Conservation (phyloP, 768 basidiomycete species). For the Hericium erinaceus region DNA sequence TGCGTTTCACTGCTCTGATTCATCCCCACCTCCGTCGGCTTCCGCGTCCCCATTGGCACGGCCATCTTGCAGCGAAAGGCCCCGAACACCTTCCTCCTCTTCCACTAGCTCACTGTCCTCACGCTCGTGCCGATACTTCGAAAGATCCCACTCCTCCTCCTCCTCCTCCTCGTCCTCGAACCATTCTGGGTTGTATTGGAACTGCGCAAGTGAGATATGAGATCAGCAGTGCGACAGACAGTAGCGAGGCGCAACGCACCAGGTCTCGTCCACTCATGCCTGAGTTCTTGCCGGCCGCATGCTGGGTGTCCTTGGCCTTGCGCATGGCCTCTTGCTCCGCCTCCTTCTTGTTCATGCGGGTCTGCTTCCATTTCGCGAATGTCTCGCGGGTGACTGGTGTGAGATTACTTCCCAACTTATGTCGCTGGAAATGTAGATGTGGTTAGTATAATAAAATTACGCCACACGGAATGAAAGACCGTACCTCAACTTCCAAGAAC, state of each 20-base stretch:
- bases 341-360: conserved; percentile 87
- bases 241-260: conserved; percentile 34
- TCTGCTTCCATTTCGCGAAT: conserved; percentile 94
- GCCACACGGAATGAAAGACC: conserved; percentile 9
- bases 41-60: conserved; percentile 4
- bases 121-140: conserved; percentile 50
- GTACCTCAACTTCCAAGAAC: conserved; percentile 93
- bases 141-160: conserved; percentile 41
- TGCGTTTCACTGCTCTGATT: not conserved
- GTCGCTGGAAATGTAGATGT: conserved; percentile 45
- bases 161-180: conserved; percentile 63
- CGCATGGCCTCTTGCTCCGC: conserved; percentile 77
- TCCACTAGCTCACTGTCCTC: conserved; percentile 49
- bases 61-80: conserved; percentile 28
- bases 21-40: not conserved
- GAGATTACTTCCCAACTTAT: conserved; percentile 83
- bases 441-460: not conserved
- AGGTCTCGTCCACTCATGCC: conserved; percentile 97
- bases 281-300: conserved; percentile 77
- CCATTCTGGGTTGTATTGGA: conserved; percentile 95
- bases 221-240: not conserved
- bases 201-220: conserved; percentile 33
- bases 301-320: conserved; percentile 75
- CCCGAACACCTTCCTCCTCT: conserved; percentile 44
- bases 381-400: conserved; percentile 91